phyloP scores from a whole-genome alignment of 75 land plant species.

The Picea glauca region DNA sequence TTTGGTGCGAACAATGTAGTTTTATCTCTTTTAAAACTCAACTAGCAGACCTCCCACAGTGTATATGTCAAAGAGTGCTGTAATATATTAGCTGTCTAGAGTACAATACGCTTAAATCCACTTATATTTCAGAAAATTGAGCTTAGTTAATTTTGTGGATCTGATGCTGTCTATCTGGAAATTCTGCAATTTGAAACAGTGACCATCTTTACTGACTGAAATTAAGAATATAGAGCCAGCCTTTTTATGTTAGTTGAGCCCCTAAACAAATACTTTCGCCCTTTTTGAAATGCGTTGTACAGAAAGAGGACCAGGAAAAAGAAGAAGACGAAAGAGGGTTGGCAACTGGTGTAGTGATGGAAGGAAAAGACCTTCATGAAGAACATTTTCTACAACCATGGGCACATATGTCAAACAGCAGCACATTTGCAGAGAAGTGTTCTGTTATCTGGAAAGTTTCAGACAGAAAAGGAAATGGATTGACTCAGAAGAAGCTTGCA shows the following conservation, averaged over 20 bases:
- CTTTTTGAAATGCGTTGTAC: not conserved
- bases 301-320: not conserved
- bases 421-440: not conserved
- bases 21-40: not conserved
- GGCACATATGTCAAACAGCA: not conserved
- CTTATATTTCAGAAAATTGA: not conserved
- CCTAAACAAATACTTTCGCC: not conserved
- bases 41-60: not conserved
- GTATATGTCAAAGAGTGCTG: not conserved
- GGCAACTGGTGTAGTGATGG: not conserved
- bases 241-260: not conserved
- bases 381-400: slow-evolving; percentile 1
- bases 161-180: not conserved
- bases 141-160: not conserved
- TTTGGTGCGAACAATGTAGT: not conserved
- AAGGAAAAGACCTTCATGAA: slow-evolving; percentile 7
- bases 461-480: slow-evolving; percentile 19
- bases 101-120: not conserved
- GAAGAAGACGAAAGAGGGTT: not conserved
- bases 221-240: not conserved
- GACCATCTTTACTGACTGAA: not conserved
- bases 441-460: slow-evolving; percentile 5
- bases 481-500: slow-evolving; percentile 24
- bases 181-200: not conserved
- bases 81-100: not conserved